These are phyloP conservation scores for Codiaeum variegatum DNA, from an alignment of 441 rosid species.

Conservation along the genomic window DNA sequence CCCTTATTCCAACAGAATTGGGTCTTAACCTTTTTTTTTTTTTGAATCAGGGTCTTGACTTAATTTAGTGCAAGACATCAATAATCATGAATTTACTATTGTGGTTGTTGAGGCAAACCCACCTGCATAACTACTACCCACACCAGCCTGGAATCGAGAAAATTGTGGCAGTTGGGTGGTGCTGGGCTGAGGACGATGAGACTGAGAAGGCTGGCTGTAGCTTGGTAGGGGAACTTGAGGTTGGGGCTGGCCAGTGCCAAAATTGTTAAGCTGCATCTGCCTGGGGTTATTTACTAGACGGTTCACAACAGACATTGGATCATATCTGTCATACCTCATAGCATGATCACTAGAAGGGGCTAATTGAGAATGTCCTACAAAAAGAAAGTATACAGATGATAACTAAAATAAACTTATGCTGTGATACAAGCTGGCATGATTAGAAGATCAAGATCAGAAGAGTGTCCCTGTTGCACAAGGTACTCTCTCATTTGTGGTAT, in stretches of 20 bases:
- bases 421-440: background rate
- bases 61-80: background rate
- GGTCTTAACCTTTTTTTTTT: no score
- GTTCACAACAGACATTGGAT: constrained; percentile 21
- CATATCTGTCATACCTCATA: constrained; percentile 17
- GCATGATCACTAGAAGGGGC: constrained; percentile 20
- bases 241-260: constrained; percentile 15
- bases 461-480: background rate
- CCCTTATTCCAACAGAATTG: background rate
- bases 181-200: constrained; percentile 24
- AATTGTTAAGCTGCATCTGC: constrained; percentile 22
- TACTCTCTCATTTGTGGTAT: background rate
- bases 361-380: constrained; percentile 19
- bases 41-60: background rate
- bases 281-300: constrained; percentile 13
- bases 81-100: background rate
- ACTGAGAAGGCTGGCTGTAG: constrained; percentile 23
- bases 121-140: constrained; percentile 20
- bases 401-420: background rate
- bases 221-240: constrained; percentile 19
- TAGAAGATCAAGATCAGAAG: background rate
- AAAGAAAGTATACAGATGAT: background rate
- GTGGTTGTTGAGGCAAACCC: background rate
- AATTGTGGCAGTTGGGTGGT: constrained; percentile 18
- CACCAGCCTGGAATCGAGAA: constrained; percentile 19